A percentile compares a stretch with the other conserved stretches of the same genome.
Evolutionary conservation across 2,329 filamentous ascomycete genomes (phyloP).

Genomic region (Falciphora oryzae): DNA sequence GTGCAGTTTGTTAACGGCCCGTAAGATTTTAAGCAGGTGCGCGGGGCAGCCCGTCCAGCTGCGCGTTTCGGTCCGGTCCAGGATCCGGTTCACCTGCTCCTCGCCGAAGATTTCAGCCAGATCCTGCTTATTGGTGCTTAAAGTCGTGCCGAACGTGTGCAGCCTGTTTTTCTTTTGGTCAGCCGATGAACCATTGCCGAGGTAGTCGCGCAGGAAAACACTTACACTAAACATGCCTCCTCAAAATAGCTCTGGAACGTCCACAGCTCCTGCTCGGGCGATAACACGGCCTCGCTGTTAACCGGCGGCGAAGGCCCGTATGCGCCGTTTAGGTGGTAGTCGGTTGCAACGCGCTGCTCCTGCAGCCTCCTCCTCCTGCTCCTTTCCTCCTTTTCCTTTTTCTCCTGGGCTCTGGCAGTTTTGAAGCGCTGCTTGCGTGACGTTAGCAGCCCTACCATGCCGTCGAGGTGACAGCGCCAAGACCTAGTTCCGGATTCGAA

Average conservation of each 20-base stretch:
- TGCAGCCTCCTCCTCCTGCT: no score
- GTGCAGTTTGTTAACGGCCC: conserved; percentile 2
- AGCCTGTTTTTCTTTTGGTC: no score
- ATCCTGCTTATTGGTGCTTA: conserved; percentile 3
- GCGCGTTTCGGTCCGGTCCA: conserved; percentile 8
- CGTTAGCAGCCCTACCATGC: conserved; percentile 10
- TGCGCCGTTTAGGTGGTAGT: no score
- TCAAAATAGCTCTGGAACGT: conserved; percentile 4
- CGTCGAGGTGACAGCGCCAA: conserved; percentile 11
- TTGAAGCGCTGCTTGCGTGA: not conserved
- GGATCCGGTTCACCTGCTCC: conserved; percentile 2
- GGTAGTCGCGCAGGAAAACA: not conserved
- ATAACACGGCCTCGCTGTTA: no score
- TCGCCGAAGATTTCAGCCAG: not conserved
- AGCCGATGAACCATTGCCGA: no score
- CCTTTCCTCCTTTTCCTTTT: no score
- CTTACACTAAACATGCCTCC: conserved; percentile 1
- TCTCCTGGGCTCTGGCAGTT: no score
- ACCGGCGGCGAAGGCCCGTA: no score
- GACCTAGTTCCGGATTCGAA: conserved; percentile 8
- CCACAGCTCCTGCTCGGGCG: not conserved
- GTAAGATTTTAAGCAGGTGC: conserved; percentile 4
- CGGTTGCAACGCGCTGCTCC: no score
- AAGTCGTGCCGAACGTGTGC: no score
- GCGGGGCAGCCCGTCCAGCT: conserved; percentile 13